Evolutionary conservation across 2,329 filamentous ascomycete species (phyloP), one percentile per base, ranked within the genome.

Genomic region (Cladosporium austrohemisphaericum): DNA sequence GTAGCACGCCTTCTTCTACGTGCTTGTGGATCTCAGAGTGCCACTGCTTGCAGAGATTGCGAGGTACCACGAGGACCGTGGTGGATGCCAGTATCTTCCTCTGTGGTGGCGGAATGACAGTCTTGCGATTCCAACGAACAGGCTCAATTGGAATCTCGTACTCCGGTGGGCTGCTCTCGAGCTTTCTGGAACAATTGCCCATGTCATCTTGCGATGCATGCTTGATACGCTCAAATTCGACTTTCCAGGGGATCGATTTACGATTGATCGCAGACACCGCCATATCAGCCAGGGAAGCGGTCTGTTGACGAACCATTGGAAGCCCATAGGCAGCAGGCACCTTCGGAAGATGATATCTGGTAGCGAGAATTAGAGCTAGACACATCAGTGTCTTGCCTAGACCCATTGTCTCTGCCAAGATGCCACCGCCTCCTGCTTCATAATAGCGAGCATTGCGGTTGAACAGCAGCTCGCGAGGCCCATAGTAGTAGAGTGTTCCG

Each of bases 361-460:
- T 95, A 2, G 88, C 84, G 20, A 94, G 72, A 31, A 96, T 71
- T n/a, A 76, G 60, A 4, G 75, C 66, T 2, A 97, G 70, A 55
- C 86, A 92, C 9, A 96, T 95, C 20, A 96, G 69, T 0, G 92
- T 96, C 71, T 96, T 97, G 0, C 92, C 91, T 38, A 70, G 48
- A 5, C 85, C 85, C 86, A 91, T 91, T 55, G 87, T 84, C 62
- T 93, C 88, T 0, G 86, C 86, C 11, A 90, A 70, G 11, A 92
- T 85, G 2, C 90, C 92, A 26, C 91, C 90, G 51, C 78, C 76
- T 4, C 84, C 78, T 20, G 81, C 77, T 36, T 93, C 88, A 57
- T 92, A 95, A 51, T 80, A 79, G 2, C 78, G 76, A 9, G 86
- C 83, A n/a, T 85, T 79, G 28, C 74, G 74, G 0, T 87, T 64